Conservation (phyloP, 345 rosid species). For the Odontarrhena argentea region DNA sequence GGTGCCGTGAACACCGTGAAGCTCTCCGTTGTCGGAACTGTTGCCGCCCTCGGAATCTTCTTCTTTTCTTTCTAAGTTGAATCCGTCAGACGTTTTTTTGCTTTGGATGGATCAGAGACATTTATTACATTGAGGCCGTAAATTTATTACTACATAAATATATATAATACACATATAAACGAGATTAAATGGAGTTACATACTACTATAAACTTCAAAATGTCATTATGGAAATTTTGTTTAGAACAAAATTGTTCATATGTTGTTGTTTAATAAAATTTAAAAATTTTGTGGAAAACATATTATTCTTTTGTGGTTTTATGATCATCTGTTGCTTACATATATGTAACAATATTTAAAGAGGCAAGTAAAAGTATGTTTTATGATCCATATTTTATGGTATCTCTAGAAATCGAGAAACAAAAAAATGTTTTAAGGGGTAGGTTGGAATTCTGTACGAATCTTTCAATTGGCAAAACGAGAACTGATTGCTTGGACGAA, state of each 20-base stretch:
- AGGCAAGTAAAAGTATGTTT: too few relatives aligned
- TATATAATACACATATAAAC: neutral
- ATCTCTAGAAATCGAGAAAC: too few relatives aligned
- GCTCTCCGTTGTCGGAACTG: conserved; percentile 4
- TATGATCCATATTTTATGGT: neutral
- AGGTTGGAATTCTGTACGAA: too few relatives aligned
- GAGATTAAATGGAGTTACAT: conserved; percentile 36
- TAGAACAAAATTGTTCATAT: conserved; percentile 28
- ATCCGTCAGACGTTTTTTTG: neutral
- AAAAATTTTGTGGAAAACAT: conserved; percentile 8
- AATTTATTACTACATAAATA: conserved; percentile 4
- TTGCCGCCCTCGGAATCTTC: conserved; percentile 3
- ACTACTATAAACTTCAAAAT: conserved; percentile 11
- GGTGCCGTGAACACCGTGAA: conserved; percentile 21
- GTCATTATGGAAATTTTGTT: conserved; percentile 19
- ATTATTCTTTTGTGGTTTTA: neutral
- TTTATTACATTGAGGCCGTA: conserved; percentile 9
- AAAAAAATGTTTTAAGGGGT: too few relatives aligned
- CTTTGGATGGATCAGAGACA: conserved; percentile 13
- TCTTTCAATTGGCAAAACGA: too few relatives aligned
- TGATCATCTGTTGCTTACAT: neutral
- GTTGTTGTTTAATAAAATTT: conserved; percentile 13
- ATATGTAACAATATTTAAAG: too few relatives aligned
- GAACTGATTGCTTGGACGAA: too few relatives aligned
- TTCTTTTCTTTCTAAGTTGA: conserved; percentile 33